Base-by-base conservation (phyloP, 257 asterid genomes). In the Lycium ferocissimum region DNA sequence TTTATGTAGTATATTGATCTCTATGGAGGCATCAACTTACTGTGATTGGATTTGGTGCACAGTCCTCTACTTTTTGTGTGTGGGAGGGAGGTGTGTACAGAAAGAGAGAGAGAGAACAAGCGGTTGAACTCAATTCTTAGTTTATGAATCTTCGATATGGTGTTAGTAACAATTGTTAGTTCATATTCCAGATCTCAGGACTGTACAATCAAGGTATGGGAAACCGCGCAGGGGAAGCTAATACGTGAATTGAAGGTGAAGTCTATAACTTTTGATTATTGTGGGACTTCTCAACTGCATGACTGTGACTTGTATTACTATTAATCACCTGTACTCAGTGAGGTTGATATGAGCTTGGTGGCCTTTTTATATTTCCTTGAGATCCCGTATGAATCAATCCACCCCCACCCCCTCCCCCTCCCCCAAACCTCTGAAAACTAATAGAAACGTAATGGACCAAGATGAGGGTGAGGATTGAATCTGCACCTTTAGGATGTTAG, bases 191-290 rank as follows among this genome's bases (percentile, higher is more conserved):
- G 98, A 86, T 96, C 99, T 82, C 95, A 95, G 89, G 99, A 96
- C 89, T 94, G 98, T 85, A 96, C 97, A 26, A 95, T 95, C 89
- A 96, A 96, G 87, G 92, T 96, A 92, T 96, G 98, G 99, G 95
- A 96, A 86, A 91, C 97, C 79, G 9, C 97, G 59, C 92, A 95
- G 62, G 98, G 99, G 82, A 95, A 95, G 93, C 92, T 96, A 81
- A 95, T 95, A 73, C 94, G 98, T 35, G 97, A 95, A 86, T 87
- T 95, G 89, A 96, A 93, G 98, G 99, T 94, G 87, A 87, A 84
- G 57, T 17, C 51, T 73, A 26, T 51, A 76, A 78, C 65, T 53
- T 78, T 53, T 26, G 49, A 26, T 14, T 53, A 53, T 26, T 78
- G 49, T 53, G 26, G 45, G 9, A 26, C 15, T 76, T 51, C 11